A percentile compares a stretch with the other conserved stretches of the same genome.
Conservation (phyloP, 257 asterid species). For the Capsicum rhomboideum region DNA sequence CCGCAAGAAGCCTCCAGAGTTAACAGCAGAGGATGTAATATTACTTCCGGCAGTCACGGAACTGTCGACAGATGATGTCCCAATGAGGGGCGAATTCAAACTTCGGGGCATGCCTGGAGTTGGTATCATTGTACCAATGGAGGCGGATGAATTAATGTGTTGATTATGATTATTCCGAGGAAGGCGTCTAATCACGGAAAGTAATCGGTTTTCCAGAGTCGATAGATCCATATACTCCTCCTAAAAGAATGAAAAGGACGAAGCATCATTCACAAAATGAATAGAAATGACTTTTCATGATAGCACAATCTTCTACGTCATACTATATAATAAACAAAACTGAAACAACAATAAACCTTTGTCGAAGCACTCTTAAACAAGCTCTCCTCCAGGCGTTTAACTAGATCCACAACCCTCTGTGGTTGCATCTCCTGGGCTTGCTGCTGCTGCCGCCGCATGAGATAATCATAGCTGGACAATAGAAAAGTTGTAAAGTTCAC, state of each 20-base stretch:
- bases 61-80: constrained; percentile 49
- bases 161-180: constrained; percentile 56
- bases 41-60: constrained; percentile 38
- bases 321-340: not conserved
- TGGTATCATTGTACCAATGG: constrained; percentile 91
- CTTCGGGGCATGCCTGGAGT: constrained; percentile 87
- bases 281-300: not conserved
- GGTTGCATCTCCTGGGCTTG: constrained; percentile 48
- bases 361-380: constrained; percentile 67
- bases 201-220: constrained; percentile 77
- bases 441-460: constrained; percentile 61
- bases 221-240: constrained; percentile 73
- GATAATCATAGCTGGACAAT: constrained; percentile 49
- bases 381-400: constrained; percentile 73
- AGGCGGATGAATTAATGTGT: constrained; percentile 52
- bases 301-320: not conserved
- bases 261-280: constrained; percentile 4
- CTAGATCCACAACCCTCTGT: constrained; percentile 56
- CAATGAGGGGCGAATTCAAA: constrained; percentile 47
- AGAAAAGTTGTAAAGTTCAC: constrained; percentile 14
- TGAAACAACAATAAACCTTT: constrained; percentile 41
- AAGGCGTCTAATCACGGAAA: constrained; percentile 35
- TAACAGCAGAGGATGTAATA: constrained; percentile 46
- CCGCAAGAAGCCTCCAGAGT: constrained; percentile 56
- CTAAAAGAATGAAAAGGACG: constrained; percentile 29